Percentiles rank a stretch among this genome's conserved stretches.
These are phyloP conservation scores for Collybia mongolica DNA, from an alignment of 768 basidiomycete genomes.

Conservation along the genomic window DNA sequence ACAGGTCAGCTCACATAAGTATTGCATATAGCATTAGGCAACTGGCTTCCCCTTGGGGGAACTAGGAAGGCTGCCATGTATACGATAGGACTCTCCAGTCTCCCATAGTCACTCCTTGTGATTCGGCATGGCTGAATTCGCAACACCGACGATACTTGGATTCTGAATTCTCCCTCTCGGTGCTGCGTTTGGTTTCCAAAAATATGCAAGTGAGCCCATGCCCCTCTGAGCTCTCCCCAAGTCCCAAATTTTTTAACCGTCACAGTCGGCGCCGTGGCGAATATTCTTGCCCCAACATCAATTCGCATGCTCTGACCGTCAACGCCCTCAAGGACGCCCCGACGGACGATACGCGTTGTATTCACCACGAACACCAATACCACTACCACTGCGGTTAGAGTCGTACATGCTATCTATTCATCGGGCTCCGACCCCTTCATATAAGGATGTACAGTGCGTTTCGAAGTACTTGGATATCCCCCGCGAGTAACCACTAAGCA, in stretches of 20 bases:
- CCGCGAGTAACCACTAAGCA: no score
- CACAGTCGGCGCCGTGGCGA: slow-evolving; percentile 13
- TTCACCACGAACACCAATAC: slow-evolving; percentile 14
- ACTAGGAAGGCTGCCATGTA: slow-evolving; percentile 4
- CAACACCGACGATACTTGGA: slow-evolving; percentile 5
- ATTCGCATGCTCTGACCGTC: slow-evolving; percentile 9
- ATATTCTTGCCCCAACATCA: slow-evolving; percentile 6
- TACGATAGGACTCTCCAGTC: slow-evolving; percentile 4
- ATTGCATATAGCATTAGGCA: slow-evolving; percentile 18
- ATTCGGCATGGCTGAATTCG: slow-evolving; percentile 13
- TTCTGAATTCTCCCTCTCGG: slow-evolving; percentile 11
- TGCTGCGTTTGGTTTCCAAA: slow-evolving; percentile 6
- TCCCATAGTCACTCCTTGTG: slow-evolving; percentile 6
- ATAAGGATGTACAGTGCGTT: slow-evolving; percentile 12
- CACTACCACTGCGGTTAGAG: slow-evolving; percentile 10
- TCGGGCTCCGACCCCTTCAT: slow-evolving; percentile 4
- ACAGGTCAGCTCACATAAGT: slow-evolving; percentile 19
- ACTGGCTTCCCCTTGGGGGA: slow-evolving; percentile 9
- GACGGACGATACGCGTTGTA: slow-evolving; percentile 13
- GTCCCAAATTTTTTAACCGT: background rate
- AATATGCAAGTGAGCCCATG: slow-evolving; percentile 9
- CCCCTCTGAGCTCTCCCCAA: background rate
- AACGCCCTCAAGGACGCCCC: slow-evolving; percentile 7
- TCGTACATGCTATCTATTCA: slow-evolving; percentile 11
- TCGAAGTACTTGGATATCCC: slow-evolving; percentile 12